phyloP scores from a whole-genome alignment of 2,329 filamentous ascomycete species.

The Fusarium tuaranense region DNA sequence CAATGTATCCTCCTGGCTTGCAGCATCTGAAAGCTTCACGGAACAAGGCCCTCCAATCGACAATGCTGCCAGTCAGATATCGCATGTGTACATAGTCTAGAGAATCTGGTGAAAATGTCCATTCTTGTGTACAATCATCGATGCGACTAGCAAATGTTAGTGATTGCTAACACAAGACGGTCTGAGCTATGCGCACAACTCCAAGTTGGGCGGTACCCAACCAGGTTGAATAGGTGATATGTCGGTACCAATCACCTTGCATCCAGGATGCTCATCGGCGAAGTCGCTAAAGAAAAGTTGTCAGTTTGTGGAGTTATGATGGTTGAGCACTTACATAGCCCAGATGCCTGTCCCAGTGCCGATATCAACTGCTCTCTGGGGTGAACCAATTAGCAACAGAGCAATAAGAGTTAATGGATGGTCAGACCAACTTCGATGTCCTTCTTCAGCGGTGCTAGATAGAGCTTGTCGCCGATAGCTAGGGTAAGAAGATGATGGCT shows the following conservation, averaged over 20 bases:
- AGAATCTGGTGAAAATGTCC: conserved; percentile 3
- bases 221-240: conserved; percentile 17
- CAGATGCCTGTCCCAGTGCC: conserved; percentile 20
- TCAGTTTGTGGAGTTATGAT: fast-evolving
- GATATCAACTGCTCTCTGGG: background rate
- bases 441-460: background rate
- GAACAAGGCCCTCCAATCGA: conserved; percentile 1
- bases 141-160: background rate
- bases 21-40: background rate
- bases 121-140: conserved; percentile 15
- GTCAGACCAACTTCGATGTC: background rate
- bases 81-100: conserved; percentile 14
- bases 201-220: conserved; percentile 11
- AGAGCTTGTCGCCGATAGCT: background rate
- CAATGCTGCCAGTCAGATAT: conserved; percentile 10
- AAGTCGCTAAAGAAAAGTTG: background rate
- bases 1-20: conserved; percentile 1
- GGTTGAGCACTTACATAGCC: conserved; percentile 1
- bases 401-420: too few species aligned
- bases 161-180: background rate
- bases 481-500: conserved; percentile 20
- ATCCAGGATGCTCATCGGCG: conserved; percentile 8
- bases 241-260: conserved; percentile 7
- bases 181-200: background rate
- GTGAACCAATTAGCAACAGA: background rate